A percentile compares a stretch with the other conserved stretches of the same genome.
Evolutionary conservation across 371 early-diverging fungal species (phyloP).

Genomic region (Mortierella sp.): DNA sequence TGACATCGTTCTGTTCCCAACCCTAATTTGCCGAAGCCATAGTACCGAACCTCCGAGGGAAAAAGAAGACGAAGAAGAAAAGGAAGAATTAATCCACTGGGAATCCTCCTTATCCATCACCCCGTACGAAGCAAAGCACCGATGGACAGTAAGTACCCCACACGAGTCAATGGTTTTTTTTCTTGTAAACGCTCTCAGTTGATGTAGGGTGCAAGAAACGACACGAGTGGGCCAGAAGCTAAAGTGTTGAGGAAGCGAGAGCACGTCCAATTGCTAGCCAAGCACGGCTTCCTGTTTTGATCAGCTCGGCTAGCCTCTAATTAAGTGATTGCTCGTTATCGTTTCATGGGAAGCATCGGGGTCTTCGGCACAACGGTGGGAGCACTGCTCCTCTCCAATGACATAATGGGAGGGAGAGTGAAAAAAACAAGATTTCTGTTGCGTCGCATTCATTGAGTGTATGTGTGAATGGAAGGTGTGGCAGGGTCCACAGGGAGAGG

Average conservation of each 20-base stretch:
- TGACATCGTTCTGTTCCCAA: constrained; percentile 5
- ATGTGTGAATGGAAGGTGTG: not conserved
- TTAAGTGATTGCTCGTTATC: not conserved
- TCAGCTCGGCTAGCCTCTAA: constrained; percentile 2
- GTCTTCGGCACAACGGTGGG: constrained; percentile 3
- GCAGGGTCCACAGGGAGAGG: constrained; percentile 12
- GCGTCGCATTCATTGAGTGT: not conserved
- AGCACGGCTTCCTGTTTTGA: constrained; percentile 10
- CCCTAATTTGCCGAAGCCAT: constrained; percentile 1
- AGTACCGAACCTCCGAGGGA: not conserved
- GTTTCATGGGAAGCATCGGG: constrained; percentile 9
- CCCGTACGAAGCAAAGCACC: not conserved
- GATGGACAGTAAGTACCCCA: not conserved
- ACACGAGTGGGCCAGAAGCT: constrained; percentile 3
- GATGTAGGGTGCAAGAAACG: not conserved
- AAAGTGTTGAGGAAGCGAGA: not conserved
- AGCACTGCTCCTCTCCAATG: constrained; percentile 1
- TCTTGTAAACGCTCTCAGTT: not conserved
- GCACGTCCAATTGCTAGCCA: not conserved
- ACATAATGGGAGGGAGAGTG: not conserved
- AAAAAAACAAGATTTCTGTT: constrained; percentile 1
- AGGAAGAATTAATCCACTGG: not conserved
- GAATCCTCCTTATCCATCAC: not conserved
- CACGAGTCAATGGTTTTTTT: not conserved
- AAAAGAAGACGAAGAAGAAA: not conserved